Evolutionary conservation across 2,329 filamentous ascomycete species (phyloP), one percentile per base, ranked within the genome.

Genomic region (Hypoxylon sp.): DNA sequence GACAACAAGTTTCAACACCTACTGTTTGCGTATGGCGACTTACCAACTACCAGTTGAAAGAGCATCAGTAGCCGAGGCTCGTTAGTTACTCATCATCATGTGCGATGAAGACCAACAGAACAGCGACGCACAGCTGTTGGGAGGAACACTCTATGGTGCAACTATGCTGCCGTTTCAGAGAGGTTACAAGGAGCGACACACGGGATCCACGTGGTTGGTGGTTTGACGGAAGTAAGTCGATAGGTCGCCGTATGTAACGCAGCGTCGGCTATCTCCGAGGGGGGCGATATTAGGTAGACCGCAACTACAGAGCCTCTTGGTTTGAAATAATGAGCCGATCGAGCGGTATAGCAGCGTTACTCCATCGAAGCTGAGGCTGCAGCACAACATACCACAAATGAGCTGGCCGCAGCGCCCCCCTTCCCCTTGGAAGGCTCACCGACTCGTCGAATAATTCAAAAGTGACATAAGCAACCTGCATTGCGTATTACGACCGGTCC

Each of bases 311-410:
- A 62, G 61, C 32, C n/a, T 37, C 30, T 5, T 20, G 3, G 6
- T 7, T 15, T 4, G 49, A 11, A 49, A 8, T 48, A 37, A 8
- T 37, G 72, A 65, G 68, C 61, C 63, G 67, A 69, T 73, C 67
- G 66, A 58, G 67, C 69, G 72, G 71, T 56, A 72, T 73, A 41
- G 56, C 69, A 10, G 64, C 64, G 51, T 28, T 32, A 48, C 48
- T 32, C 22, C 34, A 47, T 41, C 20, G 41, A 50, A 54, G 64
- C 64, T 67, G 57, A 67, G 61, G 47, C 37, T 13, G 24, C 34
- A 13, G 48, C 26, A n/a, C n/a, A 15, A n/a, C 30, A 22, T 56
- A 51, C 56, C 54, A 47, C 50, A 39, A 11, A 50, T 20, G 4
- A 49, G 17, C 28, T 6, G 48, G 48, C 37, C 51, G 17, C 34